phyloP scores from a whole-genome alignment of 305 asterid genomes.

The Solanum hybrid region DNA sequence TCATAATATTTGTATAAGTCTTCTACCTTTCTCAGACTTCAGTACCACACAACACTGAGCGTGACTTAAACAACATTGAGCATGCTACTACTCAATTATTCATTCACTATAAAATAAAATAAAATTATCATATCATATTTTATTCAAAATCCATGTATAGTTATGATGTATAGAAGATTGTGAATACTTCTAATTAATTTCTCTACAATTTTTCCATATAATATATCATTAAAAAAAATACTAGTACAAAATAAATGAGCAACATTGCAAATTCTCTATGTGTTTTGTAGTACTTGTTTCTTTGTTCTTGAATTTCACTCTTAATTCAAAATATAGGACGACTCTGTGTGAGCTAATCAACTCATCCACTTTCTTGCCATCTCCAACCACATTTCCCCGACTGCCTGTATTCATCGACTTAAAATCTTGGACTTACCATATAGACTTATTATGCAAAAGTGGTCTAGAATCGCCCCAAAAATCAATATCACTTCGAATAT shows the following conservation, averaged over 20 bases:
- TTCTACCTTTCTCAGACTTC: background rate
- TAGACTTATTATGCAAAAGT: background rate
- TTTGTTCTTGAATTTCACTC: background rate
- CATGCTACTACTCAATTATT: background rate
- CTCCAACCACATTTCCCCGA: constrained; percentile 11
- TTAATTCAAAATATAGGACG: constrained; percentile 12
- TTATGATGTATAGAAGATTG: background rate
- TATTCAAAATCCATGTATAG: background rate
- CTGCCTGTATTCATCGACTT: background rate
- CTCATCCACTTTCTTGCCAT: constrained; percentile 16
- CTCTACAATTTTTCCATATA: background rate
- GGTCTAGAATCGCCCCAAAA: constrained; percentile 15
- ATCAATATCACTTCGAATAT: constrained; percentile 7
- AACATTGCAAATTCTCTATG: background rate
- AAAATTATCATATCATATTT: too few relatives aligned
- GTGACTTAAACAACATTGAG: background rate
- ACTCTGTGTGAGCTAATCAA: constrained; percentile 7
- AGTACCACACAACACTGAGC: background rate
- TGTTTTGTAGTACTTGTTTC: background rate
- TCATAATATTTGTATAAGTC: background rate
- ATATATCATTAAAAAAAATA: background rate
- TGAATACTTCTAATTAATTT: background rate
- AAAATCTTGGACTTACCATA: background rate
- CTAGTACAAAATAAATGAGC: background rate
- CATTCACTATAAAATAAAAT: background rate